Conservation (phyloP, 2,329 filamentous ascomycete species). For the Penicillium sp. region DNA sequence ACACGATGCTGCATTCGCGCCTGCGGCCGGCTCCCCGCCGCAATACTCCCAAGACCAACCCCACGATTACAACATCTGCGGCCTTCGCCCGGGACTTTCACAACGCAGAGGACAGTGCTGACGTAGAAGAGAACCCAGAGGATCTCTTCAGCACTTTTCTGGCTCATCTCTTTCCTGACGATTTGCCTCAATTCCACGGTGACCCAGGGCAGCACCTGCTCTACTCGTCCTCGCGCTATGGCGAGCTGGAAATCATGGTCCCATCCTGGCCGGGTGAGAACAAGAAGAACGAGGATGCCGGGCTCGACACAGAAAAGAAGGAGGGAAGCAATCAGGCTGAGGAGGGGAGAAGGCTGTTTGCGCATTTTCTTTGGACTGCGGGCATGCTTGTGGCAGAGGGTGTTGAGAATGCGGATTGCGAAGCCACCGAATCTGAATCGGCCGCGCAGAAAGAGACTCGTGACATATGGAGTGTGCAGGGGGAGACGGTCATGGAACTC, state of each 20-base stretch:
- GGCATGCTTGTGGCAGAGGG: conserved; percentile 48
- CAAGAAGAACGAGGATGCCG: conserved; percentile 22
- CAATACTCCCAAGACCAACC: conserved; percentile 2
- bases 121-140: conserved; percentile 42
- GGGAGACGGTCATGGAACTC: conserved; percentile 58
- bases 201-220: conserved; percentile 51
- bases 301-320: conserved; percentile 10
- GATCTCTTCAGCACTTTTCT: conserved; percentile 59
- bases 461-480: conserved; percentile 48
- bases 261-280: conserved; percentile 46
- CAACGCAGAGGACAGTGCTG: conserved; percentile 17
- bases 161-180: conserved; percentile 58
- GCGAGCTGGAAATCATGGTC: conserved; percentile 42
- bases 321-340: conserved; percentile 27
- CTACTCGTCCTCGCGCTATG: conserved; percentile 49
- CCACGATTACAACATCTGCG: conserved; percentile 3
- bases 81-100: conserved; percentile 20
- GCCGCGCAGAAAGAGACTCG: conserved; percentile 17
- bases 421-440: conserved; percentile 6
- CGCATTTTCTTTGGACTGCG: conserved; percentile 63
- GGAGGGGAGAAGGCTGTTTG: conserved; percentile 56
- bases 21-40: conserved; percentile 34
- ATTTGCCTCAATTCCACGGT: conserved; percentile 57
- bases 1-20: conserved; percentile 34
- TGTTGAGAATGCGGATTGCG: conserved; percentile 35